Base-by-base conservation (phyloP, 2,329 filamentous ascomycete genomes). In the Penicillium hesseltinei region DNA sequence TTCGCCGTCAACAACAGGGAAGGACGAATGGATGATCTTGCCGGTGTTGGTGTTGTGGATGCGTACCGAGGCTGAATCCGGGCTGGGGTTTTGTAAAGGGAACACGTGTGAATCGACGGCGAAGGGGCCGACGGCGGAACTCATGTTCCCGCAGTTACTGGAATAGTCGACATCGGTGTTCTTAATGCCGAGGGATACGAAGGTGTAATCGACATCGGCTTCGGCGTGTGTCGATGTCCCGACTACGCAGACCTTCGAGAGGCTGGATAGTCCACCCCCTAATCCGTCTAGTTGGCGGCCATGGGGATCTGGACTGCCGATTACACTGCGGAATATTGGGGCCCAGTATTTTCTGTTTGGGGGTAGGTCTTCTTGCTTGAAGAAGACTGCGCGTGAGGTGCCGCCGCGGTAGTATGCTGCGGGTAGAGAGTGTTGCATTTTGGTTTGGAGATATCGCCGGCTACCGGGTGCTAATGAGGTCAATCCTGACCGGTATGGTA, bases 61-160 rank as follows among this genome's bases (percentile, higher is more conserved):
- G 54, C 82, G 77, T 13, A 91, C 81, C 0, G 58, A 62, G 39
- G 52, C 62, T 3, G 49, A 52, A 76, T 82, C 2, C 78, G 75
- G 56, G 72, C 35, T 44, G 2, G 53, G 31, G 2, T 27, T 7
- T 0, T 42, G 15, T 7, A 62, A 31, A 0, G 57, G 15, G 56
- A 84, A 73, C 1, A 88, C 60, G 3, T 81, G 77, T 25, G 79
- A 71, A 74, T 90, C 74, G 68, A 86, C 76, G 2, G 84, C 85
- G 66, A 84, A 87, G 0, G 88, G 88, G 0, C 88, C 89, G 45
- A 91, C 81, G 0, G 84, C 81, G 40, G 82, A 80, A 6, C 80
- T 84, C 86, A 91, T 88, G 69, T 91, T 91, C n/a, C 88, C 88
- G 68, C 88, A 91, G 65, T 90, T 91, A 25, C 87, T 85, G 0